Evolutionary conservation across 1,284 basidiomycete genomes (phyloP).

Genomic region (Earliella scabrosa): DNA sequence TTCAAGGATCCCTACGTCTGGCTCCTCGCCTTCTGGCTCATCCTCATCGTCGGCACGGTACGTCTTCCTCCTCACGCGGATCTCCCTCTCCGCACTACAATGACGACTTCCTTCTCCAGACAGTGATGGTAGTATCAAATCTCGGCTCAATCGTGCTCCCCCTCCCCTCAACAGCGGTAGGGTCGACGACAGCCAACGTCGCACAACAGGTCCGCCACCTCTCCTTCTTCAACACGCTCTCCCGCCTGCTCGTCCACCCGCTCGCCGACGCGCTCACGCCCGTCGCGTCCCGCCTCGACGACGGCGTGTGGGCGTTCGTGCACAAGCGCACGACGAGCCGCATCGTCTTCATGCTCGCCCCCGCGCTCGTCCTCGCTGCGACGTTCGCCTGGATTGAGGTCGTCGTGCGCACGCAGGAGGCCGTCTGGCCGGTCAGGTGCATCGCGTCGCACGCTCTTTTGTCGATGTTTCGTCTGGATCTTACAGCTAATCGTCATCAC

Average conservation of each 20-base stretch:
- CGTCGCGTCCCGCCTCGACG: slow-evolving; percentile 44
- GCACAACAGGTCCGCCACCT: slow-evolving; percentile 70
- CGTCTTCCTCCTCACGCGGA: slow-evolving; percentile 35
- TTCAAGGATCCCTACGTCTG: slow-evolving; percentile 65
- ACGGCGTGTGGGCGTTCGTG: slow-evolving; percentile 42
- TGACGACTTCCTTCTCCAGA: too few relatives aligned
- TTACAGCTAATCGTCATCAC: background rate
- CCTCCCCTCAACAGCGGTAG: slow-evolving; percentile 41
- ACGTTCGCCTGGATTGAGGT: slow-evolving; percentile 59
- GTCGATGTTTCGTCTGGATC: too few relatives aligned
- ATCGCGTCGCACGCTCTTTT: slow-evolving; percentile 4
- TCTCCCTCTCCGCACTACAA: background rate
- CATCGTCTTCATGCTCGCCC: slow-evolving; percentile 56
- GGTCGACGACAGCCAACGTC: slow-evolving; percentile 23
- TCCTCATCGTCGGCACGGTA: slow-evolving; percentile 66
- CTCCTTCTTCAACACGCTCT: slow-evolving; percentile 69
- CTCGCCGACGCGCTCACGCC: slow-evolving; percentile 74
- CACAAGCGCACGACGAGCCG: slow-evolving; percentile 63
- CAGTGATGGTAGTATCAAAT: slow-evolving; percentile 82
- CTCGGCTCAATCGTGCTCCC: slow-evolving; percentile 76
- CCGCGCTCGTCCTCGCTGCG: slow-evolving; percentile 49
- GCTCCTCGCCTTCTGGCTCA: slow-evolving; percentile 47
- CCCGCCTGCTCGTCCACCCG: slow-evolving; percentile 70
- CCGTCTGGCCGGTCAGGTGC: slow-evolving; percentile 68
- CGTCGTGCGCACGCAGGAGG: slow-evolving; percentile 49